phyloP scores from a whole-genome alignment of 805 yeast genomes.

The Monosporozyma aerobia region DNA sequence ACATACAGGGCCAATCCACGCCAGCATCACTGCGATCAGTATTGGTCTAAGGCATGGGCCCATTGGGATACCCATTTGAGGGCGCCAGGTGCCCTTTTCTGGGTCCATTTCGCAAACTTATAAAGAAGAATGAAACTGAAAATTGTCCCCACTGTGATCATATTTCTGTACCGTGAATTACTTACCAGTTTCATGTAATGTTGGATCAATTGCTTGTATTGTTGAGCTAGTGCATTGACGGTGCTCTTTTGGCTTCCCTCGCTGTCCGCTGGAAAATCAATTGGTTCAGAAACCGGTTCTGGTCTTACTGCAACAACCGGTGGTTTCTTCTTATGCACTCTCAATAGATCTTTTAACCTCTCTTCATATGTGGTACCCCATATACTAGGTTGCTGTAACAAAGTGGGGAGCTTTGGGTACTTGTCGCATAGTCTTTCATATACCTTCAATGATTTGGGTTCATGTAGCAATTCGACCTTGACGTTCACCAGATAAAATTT shows the following conservation, averaged over 20 bases:
- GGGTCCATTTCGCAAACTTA: neutral
- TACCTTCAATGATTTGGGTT: neutral
- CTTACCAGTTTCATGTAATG: neutral
- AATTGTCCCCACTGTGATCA: neutral
- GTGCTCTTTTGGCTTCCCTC: neutral
- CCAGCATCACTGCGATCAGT: neutral
- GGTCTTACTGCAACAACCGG: neutral
- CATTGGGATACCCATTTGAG: neutral
- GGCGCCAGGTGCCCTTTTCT: neutral
- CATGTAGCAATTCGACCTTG: neutral
- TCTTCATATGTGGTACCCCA: constrained; percentile 1
- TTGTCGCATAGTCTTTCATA: neutral
- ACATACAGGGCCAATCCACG: neutral
- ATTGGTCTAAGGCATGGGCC: neutral
- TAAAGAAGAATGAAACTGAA: neutral
- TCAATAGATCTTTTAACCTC: neutral
- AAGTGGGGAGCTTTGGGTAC: neutral
- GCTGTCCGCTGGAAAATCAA: neutral
- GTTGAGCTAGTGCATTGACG: neutral
- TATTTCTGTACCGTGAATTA: neutral
- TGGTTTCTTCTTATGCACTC: neutral
- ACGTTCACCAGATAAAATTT: neutral
- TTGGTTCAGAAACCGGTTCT: neutral
- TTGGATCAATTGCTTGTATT: neutral
- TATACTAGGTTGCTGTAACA: neutral